Conservation (phyloP, 2,329 filamentous ascomycete species). For the Capronia americana region DNA sequence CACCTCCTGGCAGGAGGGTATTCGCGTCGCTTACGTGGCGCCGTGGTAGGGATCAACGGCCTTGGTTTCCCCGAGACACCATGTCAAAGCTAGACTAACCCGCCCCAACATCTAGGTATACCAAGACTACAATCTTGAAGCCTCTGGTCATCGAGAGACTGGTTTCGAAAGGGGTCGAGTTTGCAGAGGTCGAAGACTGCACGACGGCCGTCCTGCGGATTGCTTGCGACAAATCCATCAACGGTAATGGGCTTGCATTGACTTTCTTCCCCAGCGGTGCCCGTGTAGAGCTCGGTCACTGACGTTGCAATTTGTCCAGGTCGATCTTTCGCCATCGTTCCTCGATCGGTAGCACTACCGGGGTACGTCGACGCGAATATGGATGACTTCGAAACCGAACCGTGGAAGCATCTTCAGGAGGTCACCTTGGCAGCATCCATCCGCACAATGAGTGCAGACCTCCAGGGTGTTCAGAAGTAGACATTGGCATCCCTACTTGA, state of each 20-base stretch:
- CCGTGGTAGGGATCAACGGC: constrained; percentile 46
- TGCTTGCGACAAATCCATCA: constrained; percentile 22
- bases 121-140: constrained; percentile 18
- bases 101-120: too few relatives aligned
- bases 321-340: not conserved
- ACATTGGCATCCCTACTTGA: too few relatives aligned
- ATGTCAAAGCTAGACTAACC: too few relatives aligned
- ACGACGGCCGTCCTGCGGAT: constrained; percentile 14
- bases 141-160: constrained; percentile 12
- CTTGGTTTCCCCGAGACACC: too few relatives aligned
- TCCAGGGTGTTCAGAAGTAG: too few relatives aligned
- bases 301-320: not conserved
- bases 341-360: not conserved
- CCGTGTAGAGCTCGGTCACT: too few relatives aligned
- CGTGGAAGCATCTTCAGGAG: not conserved
- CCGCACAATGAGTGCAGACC: too few relatives aligned
- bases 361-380: not conserved
- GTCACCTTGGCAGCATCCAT: not conserved
- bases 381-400: not conserved
- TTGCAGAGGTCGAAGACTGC: constrained; percentile 17
- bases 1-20: constrained; percentile 46
- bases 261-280: too few relatives aligned
- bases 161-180: constrained; percentile 16
- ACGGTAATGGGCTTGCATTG: not conserved
- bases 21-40: constrained; percentile 47